phyloP scores from a whole-genome alignment of 345 rosid genomes.

The Lepidium sativum region DNA sequence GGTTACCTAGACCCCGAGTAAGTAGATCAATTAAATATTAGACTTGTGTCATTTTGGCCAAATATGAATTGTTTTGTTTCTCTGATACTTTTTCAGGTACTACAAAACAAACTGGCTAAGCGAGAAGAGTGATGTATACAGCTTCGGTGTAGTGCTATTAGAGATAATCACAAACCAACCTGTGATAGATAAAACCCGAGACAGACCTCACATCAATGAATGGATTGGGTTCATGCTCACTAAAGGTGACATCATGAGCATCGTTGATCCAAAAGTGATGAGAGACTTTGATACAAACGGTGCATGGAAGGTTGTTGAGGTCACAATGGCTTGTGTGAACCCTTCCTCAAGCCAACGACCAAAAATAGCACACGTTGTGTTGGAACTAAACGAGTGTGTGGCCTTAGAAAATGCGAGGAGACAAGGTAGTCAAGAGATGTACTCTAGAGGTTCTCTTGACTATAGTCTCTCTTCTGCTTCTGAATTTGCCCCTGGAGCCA shows the following conservation, averaged over 20 bases:
- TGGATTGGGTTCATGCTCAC: conserved; percentile 36
- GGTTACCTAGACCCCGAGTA: conserved; percentile 62
- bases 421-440: conserved; percentile 7
- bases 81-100: conserved; percentile 7
- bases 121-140: conserved; percentile 50
- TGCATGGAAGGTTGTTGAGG: conserved; percentile 41
- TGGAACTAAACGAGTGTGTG: conserved; percentile 34
- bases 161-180: conserved; percentile 44
- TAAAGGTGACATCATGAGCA: conserved; percentile 33
- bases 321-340: conserved; percentile 35
- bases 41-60: no score
- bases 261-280: conserved; percentile 39
- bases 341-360: conserved; percentile 27
- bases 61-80: no score
- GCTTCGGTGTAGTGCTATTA: conserved; percentile 43
- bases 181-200: conserved; percentile 21
- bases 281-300: conserved; percentile 31
- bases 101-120: conserved; percentile 30
- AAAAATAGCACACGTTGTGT: conserved; percentile 31
- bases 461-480: not conserved
- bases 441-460: not conserved
- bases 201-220: conserved; percentile 24
- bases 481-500: conserved; percentile 16
- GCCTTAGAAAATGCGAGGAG: conserved; percentile 11
- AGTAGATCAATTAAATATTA: conserved; percentile 1